Conservation (phyloP, 352 stramenopile species). For the Pythium volutum region DNA sequence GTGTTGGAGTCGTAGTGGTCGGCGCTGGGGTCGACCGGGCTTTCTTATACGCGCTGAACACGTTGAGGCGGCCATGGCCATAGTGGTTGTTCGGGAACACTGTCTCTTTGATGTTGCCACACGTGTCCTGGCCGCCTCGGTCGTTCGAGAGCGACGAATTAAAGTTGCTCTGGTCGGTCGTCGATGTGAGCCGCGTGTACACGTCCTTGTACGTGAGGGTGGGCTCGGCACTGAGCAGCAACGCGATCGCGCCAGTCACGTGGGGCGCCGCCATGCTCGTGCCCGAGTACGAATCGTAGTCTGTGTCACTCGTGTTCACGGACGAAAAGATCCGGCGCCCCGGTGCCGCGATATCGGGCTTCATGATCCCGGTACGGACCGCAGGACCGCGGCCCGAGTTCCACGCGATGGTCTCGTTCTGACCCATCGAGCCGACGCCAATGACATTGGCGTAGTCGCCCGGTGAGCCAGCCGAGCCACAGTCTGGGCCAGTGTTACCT, state of each 20-base stretch:
- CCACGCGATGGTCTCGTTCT: conserved; percentile 17
- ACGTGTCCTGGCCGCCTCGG: neutral
- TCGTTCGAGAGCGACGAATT: neutral
- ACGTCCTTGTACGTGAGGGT: conserved; percentile 18
- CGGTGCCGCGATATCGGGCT: conserved; percentile 27
- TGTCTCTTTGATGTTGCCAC: neutral
- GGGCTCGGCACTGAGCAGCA: conserved; percentile 24
- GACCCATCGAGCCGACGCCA: conserved; percentile 21
- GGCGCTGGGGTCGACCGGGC: too few relatives aligned
- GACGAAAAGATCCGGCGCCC: conserved; percentile 16
- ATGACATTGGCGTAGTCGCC: conserved; percentile 29
- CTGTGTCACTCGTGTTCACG: conserved; percentile 7
- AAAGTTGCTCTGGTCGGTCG: conserved; percentile 1
- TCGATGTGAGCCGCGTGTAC: neutral
- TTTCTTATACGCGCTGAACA: too few relatives aligned
- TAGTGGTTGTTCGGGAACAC: conserved; percentile 1
- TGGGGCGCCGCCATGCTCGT: conserved; percentile 32
- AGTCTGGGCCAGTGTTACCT: conserved; percentile 27
- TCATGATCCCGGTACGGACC: conserved; percentile 9
- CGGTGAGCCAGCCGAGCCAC: conserved; percentile 22
- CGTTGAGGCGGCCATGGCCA: neutral
- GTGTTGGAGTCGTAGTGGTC: too few relatives aligned
- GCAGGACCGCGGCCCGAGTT: conserved; percentile 20
- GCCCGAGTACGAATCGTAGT: conserved; percentile 6
- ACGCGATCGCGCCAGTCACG: conserved; percentile 23